Evolutionary conservation across 768 basidiomycete species (phyloP), one percentile per base, ranked within the genome.

Genomic region (Lactifluus piperatus): DNA sequence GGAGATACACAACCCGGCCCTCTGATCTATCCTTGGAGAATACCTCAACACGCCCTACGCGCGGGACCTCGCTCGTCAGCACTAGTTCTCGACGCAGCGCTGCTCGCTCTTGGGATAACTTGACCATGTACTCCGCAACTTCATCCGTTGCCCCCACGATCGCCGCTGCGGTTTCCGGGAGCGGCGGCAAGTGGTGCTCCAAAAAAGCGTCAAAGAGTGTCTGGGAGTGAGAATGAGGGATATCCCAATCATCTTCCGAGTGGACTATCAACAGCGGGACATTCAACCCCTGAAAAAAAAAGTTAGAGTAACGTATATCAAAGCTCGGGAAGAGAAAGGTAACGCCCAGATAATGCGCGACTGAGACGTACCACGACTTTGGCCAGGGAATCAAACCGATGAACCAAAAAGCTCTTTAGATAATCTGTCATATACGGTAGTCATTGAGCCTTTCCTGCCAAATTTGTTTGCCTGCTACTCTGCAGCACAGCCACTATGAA

Each of bases 241-340:
- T 91, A 24, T 88, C 84, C 64, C 73, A 75, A 71, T 94, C 91
- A 68, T 91, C 77, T 60, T 77, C 75, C 7, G 91, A 82, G 69
- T 94, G 91, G 0, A 79, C 82, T 62, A 94, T 78, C 37, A 92
- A 73, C 7, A 88, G 77, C 9, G 86, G 83, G 0, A 81, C 79
- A 63, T 81, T 80, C 64, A 91, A 79, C 57, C 78, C 75, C 88
- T 91, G 66, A 16, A 14, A 5, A 13, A 62, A 2, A 7, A 24
- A 26, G 27, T 37, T 20, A 32, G 14, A 58, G 29, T 8, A 18
- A 39, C 11, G 20, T 30, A 34, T 2, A 52, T 27, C 14, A 9
- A 36, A 36, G 13, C 34, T 14, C 34, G 34, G 34, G 14, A n/a
- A n/a, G n/a, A 11, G 26, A 34, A 34, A 7, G 26, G 8, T 13